Evolutionary conservation across 352 stramenopile genomes (phyloP).

Genomic region (Aphanomyces astaci): DNA sequence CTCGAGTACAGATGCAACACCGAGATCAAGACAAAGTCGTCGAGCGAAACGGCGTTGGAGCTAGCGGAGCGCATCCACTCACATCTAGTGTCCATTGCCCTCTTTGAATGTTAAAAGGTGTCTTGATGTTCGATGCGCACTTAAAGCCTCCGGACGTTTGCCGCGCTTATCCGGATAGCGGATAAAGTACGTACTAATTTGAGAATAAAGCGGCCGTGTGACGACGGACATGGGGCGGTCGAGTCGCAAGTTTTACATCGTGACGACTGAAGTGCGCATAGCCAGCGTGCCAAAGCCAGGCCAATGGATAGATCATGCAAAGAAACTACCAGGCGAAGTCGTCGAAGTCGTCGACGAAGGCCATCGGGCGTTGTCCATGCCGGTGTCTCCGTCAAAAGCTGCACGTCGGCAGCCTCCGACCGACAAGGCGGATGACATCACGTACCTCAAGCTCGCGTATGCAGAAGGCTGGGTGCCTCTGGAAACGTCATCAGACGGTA

Average conservation of each 20-base stretch:
- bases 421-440: neutral
- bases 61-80: constrained; percentile 66
- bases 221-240: neutral
- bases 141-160: no score
- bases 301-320: constrained; percentile 2
- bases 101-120: constrained; percentile 30
- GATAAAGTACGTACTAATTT: no score
- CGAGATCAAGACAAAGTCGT: constrained; percentile 51
- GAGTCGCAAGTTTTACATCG: constrained; percentile 12
- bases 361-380: constrained; percentile 5
- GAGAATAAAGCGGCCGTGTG: neutral
- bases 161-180: constrained; percentile 4
- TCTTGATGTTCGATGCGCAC: neutral
- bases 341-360: constrained; percentile 18
- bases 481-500: neutral
- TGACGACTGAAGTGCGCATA: constrained; percentile 11
- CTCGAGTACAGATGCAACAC: constrained; percentile 52
- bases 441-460: constrained; percentile 22
- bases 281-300: constrained; percentile 6
- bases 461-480: constrained; percentile 16
- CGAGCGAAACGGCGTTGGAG: constrained; percentile 68
- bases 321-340: constrained; percentile 17
- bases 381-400: constrained; percentile 6
- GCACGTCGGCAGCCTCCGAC: neutral
- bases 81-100: constrained; percentile 60